A percentile compares a stretch with the other conserved stretches of the same genome.
phyloP scores from a whole-genome alignment of 495 filamentous ascomycete genomes.

The Penicillium maclennaniae region DNA sequence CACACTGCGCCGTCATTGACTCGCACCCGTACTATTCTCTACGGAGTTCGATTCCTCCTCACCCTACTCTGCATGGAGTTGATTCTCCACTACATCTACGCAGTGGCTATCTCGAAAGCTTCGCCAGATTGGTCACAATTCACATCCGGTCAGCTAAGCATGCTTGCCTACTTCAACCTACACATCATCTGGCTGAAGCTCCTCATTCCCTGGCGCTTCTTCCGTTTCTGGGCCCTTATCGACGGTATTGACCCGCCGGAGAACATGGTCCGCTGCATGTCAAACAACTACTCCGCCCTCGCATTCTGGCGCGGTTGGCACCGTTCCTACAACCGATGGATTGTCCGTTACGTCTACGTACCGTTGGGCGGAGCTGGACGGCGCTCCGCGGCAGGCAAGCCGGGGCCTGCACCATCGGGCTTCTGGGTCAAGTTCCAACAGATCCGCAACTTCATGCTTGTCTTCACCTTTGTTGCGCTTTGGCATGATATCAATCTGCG shows the following conservation, averaged over 20 bases:
- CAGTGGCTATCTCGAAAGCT: constrained; percentile 84
- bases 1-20: constrained; percentile 68
- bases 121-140: constrained; percentile 76
- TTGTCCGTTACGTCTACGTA: constrained; percentile 89
- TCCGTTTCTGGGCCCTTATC: constrained; percentile 87
- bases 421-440: constrained; percentile 30
- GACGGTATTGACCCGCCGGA: constrained; percentile 94
- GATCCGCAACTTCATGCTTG: constrained; percentile 69
- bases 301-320: constrained; percentile 98
- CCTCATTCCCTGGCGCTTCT: constrained; percentile 93
- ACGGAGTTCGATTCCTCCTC: constrained; percentile 79
- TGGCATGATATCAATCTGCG: constrained; percentile 98
- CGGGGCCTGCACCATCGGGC: constrained; percentile 17
- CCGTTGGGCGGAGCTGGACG: constrained; percentile 68
- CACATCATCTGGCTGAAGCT: constrained; percentile 98
- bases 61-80: constrained; percentile 88
- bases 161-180: constrained; percentile 95
- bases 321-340: constrained; percentile 89
- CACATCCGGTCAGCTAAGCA: constrained; percentile 80
- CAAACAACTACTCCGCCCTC: constrained; percentile 87
- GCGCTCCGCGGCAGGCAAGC: constrained; percentile 11
- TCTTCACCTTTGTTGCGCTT: constrained; percentile 95
- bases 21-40: constrained; percentile 62
- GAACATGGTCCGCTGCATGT: constrained; percentile 97
- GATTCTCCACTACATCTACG: constrained; percentile 89